Evolutionary conservation across 345 rosid genomes (phyloP).

Genomic region (Acer saccharum): DNA sequence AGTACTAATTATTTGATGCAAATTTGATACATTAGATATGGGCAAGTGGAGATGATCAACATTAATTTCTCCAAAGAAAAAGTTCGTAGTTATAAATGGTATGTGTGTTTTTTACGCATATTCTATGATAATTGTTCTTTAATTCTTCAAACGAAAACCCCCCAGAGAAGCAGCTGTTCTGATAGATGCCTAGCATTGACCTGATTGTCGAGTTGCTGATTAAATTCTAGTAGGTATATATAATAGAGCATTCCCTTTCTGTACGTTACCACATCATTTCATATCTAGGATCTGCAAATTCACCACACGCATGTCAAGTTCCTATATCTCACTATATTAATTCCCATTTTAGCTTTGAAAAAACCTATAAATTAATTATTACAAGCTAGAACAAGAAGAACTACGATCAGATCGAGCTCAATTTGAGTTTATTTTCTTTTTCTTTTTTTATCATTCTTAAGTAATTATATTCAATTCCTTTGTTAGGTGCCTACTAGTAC

Average conservation of each 20-base stretch:
- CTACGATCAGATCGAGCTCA: not conserved
- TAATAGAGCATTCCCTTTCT: not conserved
- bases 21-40: not conserved
- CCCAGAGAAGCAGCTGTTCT: not conserved
- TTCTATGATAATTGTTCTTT: not conserved
- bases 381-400: not conserved
- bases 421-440: not conserved
- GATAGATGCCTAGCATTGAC: not conserved
- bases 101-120: not conserved
- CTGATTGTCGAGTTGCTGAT: not conserved
- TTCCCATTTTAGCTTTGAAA: not conserved
- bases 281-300: not conserved
- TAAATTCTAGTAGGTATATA: not conserved
- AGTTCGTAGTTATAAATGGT: not conserved
- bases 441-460: not conserved
- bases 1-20: not conserved
- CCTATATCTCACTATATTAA: too few species aligned
- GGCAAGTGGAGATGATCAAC: constrained; percentile 6
- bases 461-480: not conserved
- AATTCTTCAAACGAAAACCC: not conserved
- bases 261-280: not conserved
- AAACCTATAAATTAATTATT: too few species aligned
- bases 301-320: not conserved
- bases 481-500: not conserved
- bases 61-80: not conserved